Conservation (phyloP, 495 filamentous ascomycete species). For the Hypomontagnella monticulosa region DNA sequence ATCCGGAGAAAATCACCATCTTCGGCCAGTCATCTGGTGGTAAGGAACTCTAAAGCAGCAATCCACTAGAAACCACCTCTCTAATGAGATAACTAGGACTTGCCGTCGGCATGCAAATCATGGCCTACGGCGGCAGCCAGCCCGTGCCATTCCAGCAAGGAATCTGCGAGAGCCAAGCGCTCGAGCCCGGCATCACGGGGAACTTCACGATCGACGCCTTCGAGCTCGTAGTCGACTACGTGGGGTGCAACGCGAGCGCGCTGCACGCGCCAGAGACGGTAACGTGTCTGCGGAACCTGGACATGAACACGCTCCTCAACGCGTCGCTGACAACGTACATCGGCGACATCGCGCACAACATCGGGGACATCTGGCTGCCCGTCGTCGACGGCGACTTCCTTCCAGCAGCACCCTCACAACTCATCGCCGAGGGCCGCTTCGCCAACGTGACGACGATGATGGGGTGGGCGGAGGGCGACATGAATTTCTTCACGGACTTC, state of each 20-base stretch:
- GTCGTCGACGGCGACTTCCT: slow-evolving; percentile 55
- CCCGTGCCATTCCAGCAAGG: slow-evolving; percentile 50
- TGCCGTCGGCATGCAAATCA: slow-evolving; percentile 55
- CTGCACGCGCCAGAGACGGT: slow-evolving; percentile 55
- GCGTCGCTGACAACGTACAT: slow-evolving; percentile 30
- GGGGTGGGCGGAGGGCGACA: slow-evolving; percentile 43
- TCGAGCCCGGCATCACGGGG: slow-evolving; percentile 44
- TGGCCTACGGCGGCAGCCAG: slow-evolving; percentile 51
- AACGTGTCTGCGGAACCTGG: slow-evolving; percentile 61
- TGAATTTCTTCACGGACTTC: slow-evolving; percentile 33
- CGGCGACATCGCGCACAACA: slow-evolving; percentile 36
- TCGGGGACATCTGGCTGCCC: slow-evolving; percentile 48
- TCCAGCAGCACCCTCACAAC: slow-evolving; percentile 49
- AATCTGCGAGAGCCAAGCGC: slow-evolving; percentile 42
- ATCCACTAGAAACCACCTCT: neutral
- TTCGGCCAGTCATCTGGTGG: slow-evolving; percentile 66
- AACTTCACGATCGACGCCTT: slow-evolving; percentile 43
- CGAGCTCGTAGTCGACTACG: slow-evolving; percentile 54
- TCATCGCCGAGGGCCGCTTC: slow-evolving; percentile 47
- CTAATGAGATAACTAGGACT: slow-evolving; percentile 24
- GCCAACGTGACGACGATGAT: slow-evolving; percentile 49
- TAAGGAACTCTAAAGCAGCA: neutral
- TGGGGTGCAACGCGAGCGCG: slow-evolving; percentile 59
- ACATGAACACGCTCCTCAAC: slow-evolving; percentile 61
- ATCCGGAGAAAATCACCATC: slow-evolving; percentile 62